Conservation (phyloP, 106 monocot genomes). For the Phalaenopsis equestris region DNA sequence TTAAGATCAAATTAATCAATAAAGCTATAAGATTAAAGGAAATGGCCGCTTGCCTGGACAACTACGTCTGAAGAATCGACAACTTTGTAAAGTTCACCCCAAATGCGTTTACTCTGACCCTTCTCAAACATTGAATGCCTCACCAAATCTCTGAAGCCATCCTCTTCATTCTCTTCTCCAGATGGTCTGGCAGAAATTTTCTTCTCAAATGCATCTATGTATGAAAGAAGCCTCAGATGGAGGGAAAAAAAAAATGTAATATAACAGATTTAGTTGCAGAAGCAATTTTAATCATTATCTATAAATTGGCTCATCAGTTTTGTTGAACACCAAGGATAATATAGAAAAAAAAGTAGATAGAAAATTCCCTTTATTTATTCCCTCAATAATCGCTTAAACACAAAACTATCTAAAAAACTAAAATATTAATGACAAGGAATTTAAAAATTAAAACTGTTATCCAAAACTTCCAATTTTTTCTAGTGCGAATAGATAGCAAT, state of each 20-base stretch:
- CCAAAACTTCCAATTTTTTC: no score
- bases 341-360: no score
- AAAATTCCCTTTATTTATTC: no score
- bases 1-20: neutral
- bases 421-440: no score
- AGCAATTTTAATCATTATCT: neutral
- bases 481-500: no score
- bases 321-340: neutral
- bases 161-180: conserved; percentile 46
- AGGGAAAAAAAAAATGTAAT: neutral
- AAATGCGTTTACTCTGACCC: conserved; percentile 97
- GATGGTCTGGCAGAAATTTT: conserved; percentile 28
- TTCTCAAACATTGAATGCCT: conserved; percentile 97
- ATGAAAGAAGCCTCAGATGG: neutral
- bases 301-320: neutral
- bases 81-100: conserved; percentile 99
- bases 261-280: neutral
- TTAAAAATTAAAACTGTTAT: no score
- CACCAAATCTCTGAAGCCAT: conserved; percentile 80
- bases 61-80: conserved; percentile 97
- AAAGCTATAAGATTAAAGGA: neutral
- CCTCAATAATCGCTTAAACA: no score
- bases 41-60: conserved; percentile 52
- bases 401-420: no score
- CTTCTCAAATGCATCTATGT: conserved; percentile 67